Evolutionary conservation across 1,284 basidiomycete species (phyloP), one percentile per base, ranked within the genome.

Genomic region (Puccinia brachypodii): DNA sequence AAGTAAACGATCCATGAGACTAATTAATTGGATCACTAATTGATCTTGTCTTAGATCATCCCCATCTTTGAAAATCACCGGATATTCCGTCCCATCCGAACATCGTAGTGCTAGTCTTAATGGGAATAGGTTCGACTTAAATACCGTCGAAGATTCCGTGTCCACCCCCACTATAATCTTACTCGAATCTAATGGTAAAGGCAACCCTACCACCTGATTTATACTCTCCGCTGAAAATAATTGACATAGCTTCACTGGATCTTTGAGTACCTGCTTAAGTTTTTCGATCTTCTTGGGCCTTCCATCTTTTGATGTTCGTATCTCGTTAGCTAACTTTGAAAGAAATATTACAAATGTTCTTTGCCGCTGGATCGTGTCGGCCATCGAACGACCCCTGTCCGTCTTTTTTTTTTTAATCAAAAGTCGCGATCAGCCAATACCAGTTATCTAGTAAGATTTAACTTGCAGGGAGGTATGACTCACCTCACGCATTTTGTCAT

Each of bases 31-130:
- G 76, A 98, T 93, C 33, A 98, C 96, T 42, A 98, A 90, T 87
- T 98, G 96, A 86, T 98, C 96, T 87, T 99, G 97, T 28, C 96
- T 92, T 89, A 99, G 91, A 86, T 99, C 97, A 86, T 99, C 97
- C 7, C 97, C 97, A 84, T 98, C 96, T 87, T 99, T 99, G 89
- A 98, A 98, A 83, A 99, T 99, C 72, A 98, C 90, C 0, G 95
- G 93, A 86, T 94, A 99, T 85, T 95, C 92, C 3, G 40, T 72
- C 40, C 53, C 68, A 62, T 81, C 16, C 42, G 81, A 53, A 77
- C 76, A 75, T 69, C 64, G 92, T 86, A 98, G 96, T 87, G 93
- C 94, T 14, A 99, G 89, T 25, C 96, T 89, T 71, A 99, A 89
- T 0, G 97, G 97, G 83, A 92, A 94, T 76, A 98, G 91, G 85